Conservation (phyloP, 768 basidiomycete species). For the Lentinula detonsa region DNA sequence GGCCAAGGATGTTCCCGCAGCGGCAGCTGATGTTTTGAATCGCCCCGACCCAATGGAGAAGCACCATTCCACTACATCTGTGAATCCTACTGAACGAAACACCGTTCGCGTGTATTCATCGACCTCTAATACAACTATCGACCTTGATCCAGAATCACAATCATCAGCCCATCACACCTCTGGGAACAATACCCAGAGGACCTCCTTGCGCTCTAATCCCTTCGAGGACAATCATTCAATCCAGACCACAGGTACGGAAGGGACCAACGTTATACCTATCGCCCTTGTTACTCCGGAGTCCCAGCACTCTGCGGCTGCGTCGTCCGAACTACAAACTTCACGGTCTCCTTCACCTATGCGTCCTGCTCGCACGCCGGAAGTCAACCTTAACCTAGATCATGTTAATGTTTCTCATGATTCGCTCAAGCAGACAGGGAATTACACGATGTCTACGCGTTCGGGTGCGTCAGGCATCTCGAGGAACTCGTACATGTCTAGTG, state of each 20-base stretch:
- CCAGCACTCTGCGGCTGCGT: slow-evolving; percentile 10
- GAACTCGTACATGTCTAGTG: slow-evolving; percentile 68
- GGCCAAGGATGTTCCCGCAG: slow-evolving; percentile 60
- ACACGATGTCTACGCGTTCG: slow-evolving; percentile 48
- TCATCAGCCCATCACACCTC: slow-evolving; percentile 16
- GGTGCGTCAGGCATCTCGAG: slow-evolving; percentile 46
- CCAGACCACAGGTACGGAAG: slow-evolving; percentile 74
- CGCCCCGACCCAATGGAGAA: slow-evolving; percentile 81
- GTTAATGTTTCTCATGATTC: slow-evolving; percentile 54
- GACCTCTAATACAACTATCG: slow-evolving; percentile 46
- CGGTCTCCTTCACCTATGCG: slow-evolving; percentile 44
- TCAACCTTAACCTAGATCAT: slow-evolving; percentile 59
- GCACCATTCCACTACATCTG: slow-evolving; percentile 19
- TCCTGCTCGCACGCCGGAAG: slow-evolving; percentile 52
- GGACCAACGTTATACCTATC: slow-evolving; percentile 84
- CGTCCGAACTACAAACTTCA: slow-evolving; percentile 23
- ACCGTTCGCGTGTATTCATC: slow-evolving; percentile 44
- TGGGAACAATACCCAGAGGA: slow-evolving; percentile 19
- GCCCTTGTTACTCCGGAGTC: slow-evolving; percentile 67
- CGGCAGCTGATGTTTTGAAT: slow-evolving; percentile 73
- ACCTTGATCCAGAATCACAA: slow-evolving; percentile 51
- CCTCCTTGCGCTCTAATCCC: slow-evolving; percentile 49
- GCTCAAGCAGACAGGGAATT: slow-evolving; percentile 28
- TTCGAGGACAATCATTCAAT: slow-evolving; percentile 77
- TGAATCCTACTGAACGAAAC: slow-evolving; percentile 25